A percentile compares a stretch with the other conserved stretches of the same genome.
These are phyloP conservation scores for Fusarium ambrosium DNA, from an alignment of 2,329 filamentous ascomycete genomes.

Conservation along the genomic window DNA sequence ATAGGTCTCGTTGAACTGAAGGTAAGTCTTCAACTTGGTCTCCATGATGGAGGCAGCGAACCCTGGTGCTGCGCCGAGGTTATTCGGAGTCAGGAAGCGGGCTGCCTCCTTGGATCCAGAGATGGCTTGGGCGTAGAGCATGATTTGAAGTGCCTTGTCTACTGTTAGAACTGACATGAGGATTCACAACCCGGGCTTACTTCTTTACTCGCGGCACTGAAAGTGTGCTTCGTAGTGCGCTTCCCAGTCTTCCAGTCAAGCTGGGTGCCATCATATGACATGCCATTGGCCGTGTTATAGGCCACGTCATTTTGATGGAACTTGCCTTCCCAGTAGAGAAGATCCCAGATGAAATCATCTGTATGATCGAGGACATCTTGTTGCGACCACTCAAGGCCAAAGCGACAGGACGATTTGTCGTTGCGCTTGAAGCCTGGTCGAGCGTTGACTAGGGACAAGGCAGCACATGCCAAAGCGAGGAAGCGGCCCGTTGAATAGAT, in stretches of 20 bases:
- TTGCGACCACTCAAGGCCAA: conserved; percentile 48
- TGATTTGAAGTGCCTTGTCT: conserved; percentile 56
- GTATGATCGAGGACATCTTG: conserved; percentile 48
- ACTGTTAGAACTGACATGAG: neutral
- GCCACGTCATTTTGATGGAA: conserved; percentile 58
- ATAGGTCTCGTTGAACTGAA: conserved; percentile 56
- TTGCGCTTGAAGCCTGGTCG: neutral
- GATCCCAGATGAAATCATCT: conserved; percentile 51
- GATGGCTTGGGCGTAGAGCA: conserved; percentile 59
- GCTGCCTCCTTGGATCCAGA: conserved; percentile 55
- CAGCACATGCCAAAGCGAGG: conserved; percentile 4
- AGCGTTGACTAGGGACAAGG: neutral
- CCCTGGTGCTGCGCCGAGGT: conserved; percentile 48
- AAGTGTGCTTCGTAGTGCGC: conserved; percentile 52
- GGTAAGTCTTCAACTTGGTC: conserved; percentile 56
- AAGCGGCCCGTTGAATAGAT: conserved; percentile 5
- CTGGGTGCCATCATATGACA: conserved; percentile 57
- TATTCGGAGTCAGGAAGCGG: conserved; percentile 53
- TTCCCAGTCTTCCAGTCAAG: conserved; percentile 55
- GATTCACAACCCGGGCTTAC: conserved; percentile 12
- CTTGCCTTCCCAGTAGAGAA: conserved; percentile 60
- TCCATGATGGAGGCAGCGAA: conserved; percentile 55
- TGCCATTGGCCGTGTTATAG: conserved; percentile 58
- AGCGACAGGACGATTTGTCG: conserved; percentile 49
- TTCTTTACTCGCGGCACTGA: conserved; percentile 57